Percentiles rank a stretch among this genome's conserved stretches.
phyloP scores from a whole-genome alignment of 805 yeast species.

The Spathaspora sp. region DNA sequence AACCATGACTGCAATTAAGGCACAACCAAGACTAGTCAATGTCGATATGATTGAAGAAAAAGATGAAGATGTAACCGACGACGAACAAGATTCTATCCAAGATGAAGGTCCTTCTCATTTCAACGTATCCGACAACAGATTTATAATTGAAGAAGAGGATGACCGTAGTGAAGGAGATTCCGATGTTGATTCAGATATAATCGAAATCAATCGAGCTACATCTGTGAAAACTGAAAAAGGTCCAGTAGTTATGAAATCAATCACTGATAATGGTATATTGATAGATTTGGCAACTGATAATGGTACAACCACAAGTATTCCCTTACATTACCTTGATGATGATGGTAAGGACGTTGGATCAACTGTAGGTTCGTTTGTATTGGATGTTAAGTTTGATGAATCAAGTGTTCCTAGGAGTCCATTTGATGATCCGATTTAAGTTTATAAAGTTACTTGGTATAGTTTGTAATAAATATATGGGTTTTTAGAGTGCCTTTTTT shows the following conservation, averaged over 20 bases:
- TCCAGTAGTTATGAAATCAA: constrained; percentile 10
- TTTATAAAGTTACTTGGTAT: too few species aligned
- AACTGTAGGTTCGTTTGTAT: constrained; percentile 22
- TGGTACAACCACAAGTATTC: neutral
- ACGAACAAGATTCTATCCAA: constrained; percentile 19
- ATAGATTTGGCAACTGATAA: neutral
- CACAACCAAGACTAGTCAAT: constrained; percentile 67
- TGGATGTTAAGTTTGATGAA: constrained; percentile 23
- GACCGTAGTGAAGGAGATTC: constrained; percentile 22
- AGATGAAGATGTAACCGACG: constrained; percentile 30
- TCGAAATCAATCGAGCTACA: constrained; percentile 41
- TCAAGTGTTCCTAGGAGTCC: constrained; percentile 16
- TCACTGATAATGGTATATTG: neutral
- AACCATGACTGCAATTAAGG: constrained; percentile 73
- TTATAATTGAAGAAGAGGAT: neutral
- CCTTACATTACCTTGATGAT: neutral
- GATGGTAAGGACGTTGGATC: neutral
- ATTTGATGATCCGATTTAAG: constrained; percentile 22
- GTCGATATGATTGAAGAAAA: constrained; percentile 46
- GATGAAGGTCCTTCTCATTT: neutral
- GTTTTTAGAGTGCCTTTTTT: neutral
- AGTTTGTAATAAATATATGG: neutral
- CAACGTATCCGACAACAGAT: neutral
- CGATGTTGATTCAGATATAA: constrained; percentile 45
- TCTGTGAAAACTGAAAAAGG: constrained; percentile 20